Evolutionary conservation across 176 grass and related monocot species (phyloP), one percentile per base, ranked within the genome.

Genomic region (Ensete glaucum): DNA sequence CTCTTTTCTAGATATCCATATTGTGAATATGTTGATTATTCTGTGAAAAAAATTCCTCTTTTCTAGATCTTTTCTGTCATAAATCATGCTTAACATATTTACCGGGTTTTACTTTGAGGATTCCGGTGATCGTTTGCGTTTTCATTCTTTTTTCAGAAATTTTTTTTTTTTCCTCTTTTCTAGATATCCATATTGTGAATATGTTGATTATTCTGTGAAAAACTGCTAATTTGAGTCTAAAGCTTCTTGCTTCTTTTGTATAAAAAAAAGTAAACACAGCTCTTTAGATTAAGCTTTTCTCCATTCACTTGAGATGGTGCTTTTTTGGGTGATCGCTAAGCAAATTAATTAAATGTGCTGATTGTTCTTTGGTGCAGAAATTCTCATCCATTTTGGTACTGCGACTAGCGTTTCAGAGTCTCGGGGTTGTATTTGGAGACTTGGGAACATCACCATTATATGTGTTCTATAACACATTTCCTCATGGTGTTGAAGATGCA

Each of bases 401-500:
- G 43, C 14, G 67, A 15, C 88, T 91, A 0, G 92, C 88, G 22
- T 96, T 89, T 78, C 88, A 96, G 55, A 96, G 92, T 78, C 88
- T 91, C 20, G 89, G 86, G 9, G 80, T 96, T 55, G 89, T 96
- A 43, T 96, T 89, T 81, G 92, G 92, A 50, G 92, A 96, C 67
- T 79, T 91, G 52, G 86, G 92, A 69, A 91, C 88, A 76, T 96
- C 92, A 54, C 92, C 92, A 19, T 76, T 96, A n/a, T 96, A 96
- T 87, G 92, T 96, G 51, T 96, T 89, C 82, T 85, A 89, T 69
- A 91, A 89, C 71, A 87, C 85, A 67, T 96, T 96, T 75, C 86
- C 92, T 8, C 83, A 83, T 77, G 89, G 86, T 22, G 78, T 83
- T 9, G 69, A 91, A 9, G 63, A 89, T 29, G 68, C 88, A 23